Conservation (phyloP, 805 yeast species). For the Metschnikowia santaceciliae region DNA sequence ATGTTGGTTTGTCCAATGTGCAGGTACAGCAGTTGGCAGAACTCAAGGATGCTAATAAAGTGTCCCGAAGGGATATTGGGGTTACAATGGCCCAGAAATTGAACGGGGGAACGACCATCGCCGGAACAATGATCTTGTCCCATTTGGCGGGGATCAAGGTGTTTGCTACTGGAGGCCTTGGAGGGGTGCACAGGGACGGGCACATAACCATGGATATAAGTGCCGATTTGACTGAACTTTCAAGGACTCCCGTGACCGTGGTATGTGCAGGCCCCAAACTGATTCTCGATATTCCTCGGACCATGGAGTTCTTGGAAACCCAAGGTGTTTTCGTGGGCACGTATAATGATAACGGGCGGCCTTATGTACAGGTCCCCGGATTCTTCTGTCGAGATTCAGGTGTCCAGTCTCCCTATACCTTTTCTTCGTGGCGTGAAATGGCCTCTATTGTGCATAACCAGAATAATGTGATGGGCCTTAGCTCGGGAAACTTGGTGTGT, state of each 20-base stretch:
- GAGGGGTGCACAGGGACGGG: slow-evolving; percentile 85
- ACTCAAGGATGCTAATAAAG: slow-evolving; percentile 45
- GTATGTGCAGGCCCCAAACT: slow-evolving; percentile 91
- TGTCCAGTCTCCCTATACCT: slow-evolving; percentile 61
- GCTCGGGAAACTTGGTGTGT: slow-evolving; percentile 74
- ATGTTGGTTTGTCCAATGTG: slow-evolving; percentile 53
- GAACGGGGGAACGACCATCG: slow-evolving; percentile 89
- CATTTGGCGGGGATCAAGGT: slow-evolving; percentile 72
- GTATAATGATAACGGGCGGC: slow-evolving; percentile 45
- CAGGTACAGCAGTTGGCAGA: slow-evolving; percentile 54
- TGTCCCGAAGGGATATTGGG: slow-evolving; percentile 79
- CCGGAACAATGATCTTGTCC: slow-evolving; percentile 83
- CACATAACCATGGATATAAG: slow-evolving; percentile 74
- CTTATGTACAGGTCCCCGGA: slow-evolving; percentile 59
- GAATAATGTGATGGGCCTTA: slow-evolving; percentile 43
- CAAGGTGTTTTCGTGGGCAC: slow-evolving; percentile 88
- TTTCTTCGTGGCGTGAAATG: slow-evolving; percentile 51
- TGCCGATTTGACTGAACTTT: slow-evolving; percentile 83
- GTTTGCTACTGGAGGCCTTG: slow-evolving; percentile 91
- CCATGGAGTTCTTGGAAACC: slow-evolving; percentile 84
- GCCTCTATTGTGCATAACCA: slow-evolving; percentile 56
- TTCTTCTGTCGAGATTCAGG: slow-evolving; percentile 79
- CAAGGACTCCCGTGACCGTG: slow-evolving; percentile 81
- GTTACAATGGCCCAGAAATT: slow-evolving; percentile 56
- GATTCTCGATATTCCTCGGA: slow-evolving; percentile 72